Evolutionary conservation across 192 early-diverging fungal genomes (phyloP).

Genomic region (Coemansia sp.): DNA sequence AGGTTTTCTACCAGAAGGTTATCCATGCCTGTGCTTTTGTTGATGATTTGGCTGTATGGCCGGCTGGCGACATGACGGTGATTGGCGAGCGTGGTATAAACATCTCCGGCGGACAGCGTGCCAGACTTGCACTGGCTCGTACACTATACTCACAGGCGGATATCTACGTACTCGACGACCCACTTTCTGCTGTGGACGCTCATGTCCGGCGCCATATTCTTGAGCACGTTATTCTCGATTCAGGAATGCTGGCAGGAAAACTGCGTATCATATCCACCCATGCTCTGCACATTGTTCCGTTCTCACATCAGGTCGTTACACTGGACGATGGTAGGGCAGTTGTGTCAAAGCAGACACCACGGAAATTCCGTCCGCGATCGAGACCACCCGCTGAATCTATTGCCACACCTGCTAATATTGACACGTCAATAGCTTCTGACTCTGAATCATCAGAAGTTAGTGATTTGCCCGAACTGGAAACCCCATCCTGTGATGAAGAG

Average conservation of each 20-base stretch:
- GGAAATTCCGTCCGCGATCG: conserved; percentile 7
- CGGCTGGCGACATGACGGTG: conserved; percentile 66
- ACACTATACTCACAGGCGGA: conserved; percentile 67
- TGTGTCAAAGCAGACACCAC: conserved; percentile 51
- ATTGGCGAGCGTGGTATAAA: conserved; percentile 71
- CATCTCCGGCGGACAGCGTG: conserved; percentile 70
- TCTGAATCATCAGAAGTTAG: neutral
- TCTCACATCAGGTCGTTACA: conserved; percentile 21
- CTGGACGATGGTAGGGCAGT: conserved; percentile 11
- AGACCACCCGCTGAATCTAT: neutral
- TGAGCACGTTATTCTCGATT: conserved; percentile 59
- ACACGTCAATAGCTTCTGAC: neutral
- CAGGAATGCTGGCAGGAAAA: conserved; percentile 57
- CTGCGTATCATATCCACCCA: conserved; percentile 49
- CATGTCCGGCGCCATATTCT: conserved; percentile 65
- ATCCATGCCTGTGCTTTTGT: conserved; percentile 62
- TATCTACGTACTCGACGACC: conserved; percentile 70
- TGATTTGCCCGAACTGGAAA: neutral
- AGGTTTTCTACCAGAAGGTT: conserved; percentile 58
- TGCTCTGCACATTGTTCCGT: conserved; percentile 18
- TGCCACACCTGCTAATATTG: conserved; percentile 20
- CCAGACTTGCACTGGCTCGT: conserved; percentile 64
- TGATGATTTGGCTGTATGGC: conserved; percentile 63
- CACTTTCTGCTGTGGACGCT: conserved; percentile 67
- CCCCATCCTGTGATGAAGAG: neutral